Evolutionary conservation across 257 asterid genomes (phyloP).

Genomic region (Voacanga thouarsii): DNA sequence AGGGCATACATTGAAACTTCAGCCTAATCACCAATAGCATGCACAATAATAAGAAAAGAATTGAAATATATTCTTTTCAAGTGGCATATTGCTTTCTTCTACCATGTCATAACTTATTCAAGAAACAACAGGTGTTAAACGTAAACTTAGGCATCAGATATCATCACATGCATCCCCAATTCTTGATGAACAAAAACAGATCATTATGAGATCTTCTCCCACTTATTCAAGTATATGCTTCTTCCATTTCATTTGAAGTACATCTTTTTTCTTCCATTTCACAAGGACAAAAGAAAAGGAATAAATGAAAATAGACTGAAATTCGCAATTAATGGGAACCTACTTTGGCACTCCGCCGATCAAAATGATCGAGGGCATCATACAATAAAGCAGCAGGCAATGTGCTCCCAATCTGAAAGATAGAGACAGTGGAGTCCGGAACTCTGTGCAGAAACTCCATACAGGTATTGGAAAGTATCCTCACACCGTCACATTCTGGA

Average conservation of each 20-base stretch:
- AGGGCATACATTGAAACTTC: neutral
- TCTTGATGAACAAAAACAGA: neutral
- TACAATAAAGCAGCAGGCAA: slow-evolving; percentile 86
- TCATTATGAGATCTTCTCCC: neutral
- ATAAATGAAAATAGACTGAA: neutral
- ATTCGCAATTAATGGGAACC: neutral
- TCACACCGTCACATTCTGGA: slow-evolving; percentile 93
- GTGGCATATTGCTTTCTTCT: neutral
- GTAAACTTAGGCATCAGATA: neutral
- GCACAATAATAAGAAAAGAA: neutral
- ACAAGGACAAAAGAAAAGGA: neutral
- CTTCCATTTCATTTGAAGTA: neutral
- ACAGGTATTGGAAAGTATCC: slow-evolving; percentile 72
- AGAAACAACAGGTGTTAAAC: neutral
- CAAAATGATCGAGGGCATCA: slow-evolving; percentile 97
- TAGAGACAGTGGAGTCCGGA: slow-evolving; percentile 91
- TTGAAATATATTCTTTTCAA: neutral
- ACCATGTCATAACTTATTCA: neutral
- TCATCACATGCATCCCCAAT: neutral
- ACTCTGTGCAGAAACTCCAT: slow-evolving; percentile 95
- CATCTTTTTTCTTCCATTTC: neutral
- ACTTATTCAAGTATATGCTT: neutral
- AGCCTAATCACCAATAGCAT: neutral
- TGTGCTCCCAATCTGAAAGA: slow-evolving; percentile 95
- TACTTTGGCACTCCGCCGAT: slow-evolving; percentile 93